phyloP scores from a whole-genome alignment of 371 early-diverging fungal species.

The Mucor piriformis region DNA sequence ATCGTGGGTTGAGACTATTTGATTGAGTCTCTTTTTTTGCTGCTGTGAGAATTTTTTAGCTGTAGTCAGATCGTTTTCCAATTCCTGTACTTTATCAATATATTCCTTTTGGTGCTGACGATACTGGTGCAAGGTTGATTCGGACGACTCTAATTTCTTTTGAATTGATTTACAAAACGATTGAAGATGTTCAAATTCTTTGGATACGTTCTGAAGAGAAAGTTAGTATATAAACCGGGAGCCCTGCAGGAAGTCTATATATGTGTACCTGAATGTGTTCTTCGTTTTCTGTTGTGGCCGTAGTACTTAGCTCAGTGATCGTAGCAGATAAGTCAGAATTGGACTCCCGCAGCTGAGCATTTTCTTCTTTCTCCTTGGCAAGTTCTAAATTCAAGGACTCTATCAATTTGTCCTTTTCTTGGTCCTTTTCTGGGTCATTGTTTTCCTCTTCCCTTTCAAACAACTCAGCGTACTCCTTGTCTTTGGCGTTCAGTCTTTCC shows the following conservation, averaged over 20 bases:
- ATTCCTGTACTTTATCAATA: not conserved
- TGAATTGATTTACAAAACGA: conserved; percentile 2
- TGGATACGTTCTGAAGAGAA: not conserved
- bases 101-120: conserved; percentile 1
- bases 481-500: conserved; percentile 36
- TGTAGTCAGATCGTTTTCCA: not conserved
- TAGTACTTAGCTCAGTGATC: too few relatives aligned
- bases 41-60: not conserved
- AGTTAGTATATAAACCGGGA: too few relatives aligned
- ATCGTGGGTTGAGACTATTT: conserved; percentile 8
- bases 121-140: not conserved
- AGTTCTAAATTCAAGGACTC: conserved; percentile 15
- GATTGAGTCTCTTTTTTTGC: conserved; percentile 17
- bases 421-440: conserved; percentile 2
- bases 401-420: conserved; percentile 19
- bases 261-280: not conserved
- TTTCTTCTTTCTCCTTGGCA: conserved; percentile 17
- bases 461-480: conserved; percentile 25
- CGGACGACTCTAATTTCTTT: not conserved
- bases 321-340: not conserved
- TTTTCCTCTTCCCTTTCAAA: conserved; percentile 6
- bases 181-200: conserved; percentile 1
- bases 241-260: not conserved
- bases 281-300: not conserved
- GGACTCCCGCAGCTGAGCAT: conserved; percentile 8